These are phyloP conservation scores for Saprolegnia parasitica DNA, from an alignment of 352 stramenopile species.

Conservation along the genomic window DNA sequence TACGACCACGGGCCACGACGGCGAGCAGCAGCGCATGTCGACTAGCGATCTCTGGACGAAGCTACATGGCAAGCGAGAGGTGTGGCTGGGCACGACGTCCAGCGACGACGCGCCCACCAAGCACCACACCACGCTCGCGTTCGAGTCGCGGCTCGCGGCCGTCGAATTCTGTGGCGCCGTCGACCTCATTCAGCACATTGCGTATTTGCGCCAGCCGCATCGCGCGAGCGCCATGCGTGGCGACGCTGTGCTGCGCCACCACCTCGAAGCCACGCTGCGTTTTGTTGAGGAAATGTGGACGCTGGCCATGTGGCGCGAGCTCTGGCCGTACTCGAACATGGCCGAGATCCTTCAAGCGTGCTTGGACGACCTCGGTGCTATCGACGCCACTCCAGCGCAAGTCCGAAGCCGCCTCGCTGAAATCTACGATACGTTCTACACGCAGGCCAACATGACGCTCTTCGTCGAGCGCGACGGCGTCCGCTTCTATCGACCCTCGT, in stretches of 20 bases:
- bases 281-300: slow-evolving; percentile 24
- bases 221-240: background rate
- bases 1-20: background rate
- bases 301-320: slow-evolving; percentile 4
- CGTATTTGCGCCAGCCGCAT: background rate
- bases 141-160: background rate
- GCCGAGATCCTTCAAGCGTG: background rate
- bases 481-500: slow-evolving; percentile 8
- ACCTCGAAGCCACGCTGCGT: background rate
- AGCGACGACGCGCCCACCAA: background rate
- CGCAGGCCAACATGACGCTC: slow-evolving; percentile 2
- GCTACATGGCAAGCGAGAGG: slow-evolving; percentile 9
- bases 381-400: background rate
- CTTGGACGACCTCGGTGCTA: background rate
- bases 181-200: slow-evolving; percentile 23
- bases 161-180: slow-evolving; percentile 19
- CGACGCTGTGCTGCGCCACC: background rate
- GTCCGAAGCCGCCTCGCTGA: background rate
- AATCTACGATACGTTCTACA: slow-evolving; percentile 12
- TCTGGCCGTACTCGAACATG: slow-evolving; percentile 21
- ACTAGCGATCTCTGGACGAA: background rate
- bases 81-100: background rate
- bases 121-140: background rate
- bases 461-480: background rate
- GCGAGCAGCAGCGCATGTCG: background rate